Evolutionary conservation across 2,329 filamentous ascomycete species (phyloP).

Genomic region (Aspergillus fumigatus): DNA sequence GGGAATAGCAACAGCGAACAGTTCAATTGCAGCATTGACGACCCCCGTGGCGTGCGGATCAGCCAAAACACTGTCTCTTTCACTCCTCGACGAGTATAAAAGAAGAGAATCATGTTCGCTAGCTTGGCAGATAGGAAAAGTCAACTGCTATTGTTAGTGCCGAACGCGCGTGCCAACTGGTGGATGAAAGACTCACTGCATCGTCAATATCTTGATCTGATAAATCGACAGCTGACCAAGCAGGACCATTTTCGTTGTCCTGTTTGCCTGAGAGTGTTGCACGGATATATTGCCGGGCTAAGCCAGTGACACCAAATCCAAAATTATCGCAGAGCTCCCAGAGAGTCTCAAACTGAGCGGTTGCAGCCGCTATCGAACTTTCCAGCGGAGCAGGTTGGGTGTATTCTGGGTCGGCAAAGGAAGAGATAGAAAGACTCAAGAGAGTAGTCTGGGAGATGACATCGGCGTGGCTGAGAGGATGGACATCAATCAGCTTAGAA

Average conservation of each 20-base stretch:
- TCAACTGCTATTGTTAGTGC: conserved; percentile 31
- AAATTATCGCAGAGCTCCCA: conserved; percentile 96
- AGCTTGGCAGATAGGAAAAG: conserved; percentile 69
- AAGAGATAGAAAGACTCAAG: conserved; percentile 79
- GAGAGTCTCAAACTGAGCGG: conserved; percentile 83
- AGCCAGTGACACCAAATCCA: conserved; percentile 85
- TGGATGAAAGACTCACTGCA: conserved; percentile 28
- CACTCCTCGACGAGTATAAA: conserved; percentile 58
- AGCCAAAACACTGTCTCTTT: conserved; percentile 50
- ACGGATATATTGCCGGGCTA: conserved; percentile 73
- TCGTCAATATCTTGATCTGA: conserved; percentile 39
- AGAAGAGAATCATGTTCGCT: conserved; percentile 85
- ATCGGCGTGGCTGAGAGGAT: conserved; percentile 78
- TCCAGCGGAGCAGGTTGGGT: conserved; percentile 70
- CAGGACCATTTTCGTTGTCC: conserved; percentile 51
- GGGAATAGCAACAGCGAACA: conserved; percentile 88
- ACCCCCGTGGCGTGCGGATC: conserved; percentile 89
- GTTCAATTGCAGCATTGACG: conserved; percentile 86
- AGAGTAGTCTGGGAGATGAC: conserved; percentile 86
- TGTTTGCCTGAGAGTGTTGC: conserved; percentile 67
- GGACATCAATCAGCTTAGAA: conserved; percentile 82
- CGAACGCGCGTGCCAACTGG: no score
- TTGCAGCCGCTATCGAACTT: conserved; percentile 84
- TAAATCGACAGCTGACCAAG: conserved; percentile 37
- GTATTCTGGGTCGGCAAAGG: conserved; percentile 85